Evolutionary conservation across 345 rosid species (phyloP).

Genomic region (Eucalyptus globulus): DNA sequence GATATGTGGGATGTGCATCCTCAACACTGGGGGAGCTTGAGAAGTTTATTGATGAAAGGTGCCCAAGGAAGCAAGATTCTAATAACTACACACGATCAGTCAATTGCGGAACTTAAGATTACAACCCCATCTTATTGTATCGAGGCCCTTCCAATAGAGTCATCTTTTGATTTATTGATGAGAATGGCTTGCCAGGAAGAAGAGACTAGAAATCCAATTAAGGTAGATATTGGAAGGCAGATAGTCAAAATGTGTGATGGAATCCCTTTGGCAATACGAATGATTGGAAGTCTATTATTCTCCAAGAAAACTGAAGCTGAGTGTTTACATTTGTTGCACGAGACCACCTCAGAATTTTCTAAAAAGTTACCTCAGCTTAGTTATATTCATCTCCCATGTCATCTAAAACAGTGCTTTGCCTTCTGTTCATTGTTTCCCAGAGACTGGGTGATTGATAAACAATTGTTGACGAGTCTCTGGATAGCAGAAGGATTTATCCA

Average conservation of each 20-base stretch:
- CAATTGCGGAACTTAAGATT: neutral
- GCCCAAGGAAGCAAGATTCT: neutral
- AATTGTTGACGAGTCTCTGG: neutral
- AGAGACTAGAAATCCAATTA: neutral
- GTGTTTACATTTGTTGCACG: neutral
- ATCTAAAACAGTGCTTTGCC: constrained; percentile 4
- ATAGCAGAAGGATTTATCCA: constrained; percentile 6
- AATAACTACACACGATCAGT: neutral
- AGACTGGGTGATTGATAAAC: neutral
- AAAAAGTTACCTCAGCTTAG: no score
- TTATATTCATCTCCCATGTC: neutral
- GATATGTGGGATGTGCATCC: no score
- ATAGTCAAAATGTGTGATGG: neutral
- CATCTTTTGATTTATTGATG: neutral
- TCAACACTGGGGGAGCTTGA: no score
- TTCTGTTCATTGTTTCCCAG: constrained; percentile 2
- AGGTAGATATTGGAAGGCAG: neutral
- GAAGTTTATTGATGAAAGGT: neutral
- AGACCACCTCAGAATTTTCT: neutral
- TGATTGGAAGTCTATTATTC: constrained; percentile 1
- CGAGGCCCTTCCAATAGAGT: neutral
- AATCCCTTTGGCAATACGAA: constrained; percentile 4
- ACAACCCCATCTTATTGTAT: neutral
- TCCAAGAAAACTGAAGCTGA: neutral
- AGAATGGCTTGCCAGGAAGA: neutral